A percentile compares a stretch with the other conserved stretches of the same genome.
Conservation (phyloP, 2,329 filamentous ascomycete genomes). For the Ilyonectria sp. region DNA sequence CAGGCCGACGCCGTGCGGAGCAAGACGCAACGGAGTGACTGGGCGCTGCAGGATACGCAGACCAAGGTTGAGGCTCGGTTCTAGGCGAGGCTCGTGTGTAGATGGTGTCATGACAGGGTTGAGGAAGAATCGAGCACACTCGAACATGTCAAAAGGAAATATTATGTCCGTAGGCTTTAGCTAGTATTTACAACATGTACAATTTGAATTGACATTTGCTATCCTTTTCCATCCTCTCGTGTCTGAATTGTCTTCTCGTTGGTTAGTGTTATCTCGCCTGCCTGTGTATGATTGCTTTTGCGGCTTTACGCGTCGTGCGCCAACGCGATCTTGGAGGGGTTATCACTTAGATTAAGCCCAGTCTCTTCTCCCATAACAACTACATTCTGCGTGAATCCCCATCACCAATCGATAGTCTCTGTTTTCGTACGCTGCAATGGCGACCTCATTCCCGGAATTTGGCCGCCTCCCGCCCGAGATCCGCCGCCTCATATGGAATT, state of each 20-base stretch:
- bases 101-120: not conserved
- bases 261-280: not conserved
- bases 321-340: not conserved
- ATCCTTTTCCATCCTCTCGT: too few relatives aligned
- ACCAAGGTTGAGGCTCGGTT: conserved; percentile 59
- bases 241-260: not conserved
- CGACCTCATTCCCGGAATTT: conserved; percentile 40
- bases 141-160: not conserved
- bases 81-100: conserved; percentile 31
- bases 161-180: not conserved
- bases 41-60: conserved; percentile 80
- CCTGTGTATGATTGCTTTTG: not conserved
- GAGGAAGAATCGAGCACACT: not conserved
- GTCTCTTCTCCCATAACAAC: not conserved
- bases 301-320: not conserved
- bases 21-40: conserved; percentile 75
- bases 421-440: conserved; percentile 6
- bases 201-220: not conserved
- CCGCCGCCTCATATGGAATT: conserved; percentile 45
- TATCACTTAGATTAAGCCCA: not conserved
- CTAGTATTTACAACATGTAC: not conserved
- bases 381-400: not conserved
- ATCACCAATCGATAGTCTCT: not conserved
- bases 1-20: conserved; percentile 82
- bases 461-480: conserved; percentile 44